Percentiles rank a stretch among this genome's conserved stretches.
These are phyloP conservation scores for Arthrinium phaeospermum DNA, from an alignment of 2,329 filamentous ascomycete species.

Conservation along the genomic window DNA sequence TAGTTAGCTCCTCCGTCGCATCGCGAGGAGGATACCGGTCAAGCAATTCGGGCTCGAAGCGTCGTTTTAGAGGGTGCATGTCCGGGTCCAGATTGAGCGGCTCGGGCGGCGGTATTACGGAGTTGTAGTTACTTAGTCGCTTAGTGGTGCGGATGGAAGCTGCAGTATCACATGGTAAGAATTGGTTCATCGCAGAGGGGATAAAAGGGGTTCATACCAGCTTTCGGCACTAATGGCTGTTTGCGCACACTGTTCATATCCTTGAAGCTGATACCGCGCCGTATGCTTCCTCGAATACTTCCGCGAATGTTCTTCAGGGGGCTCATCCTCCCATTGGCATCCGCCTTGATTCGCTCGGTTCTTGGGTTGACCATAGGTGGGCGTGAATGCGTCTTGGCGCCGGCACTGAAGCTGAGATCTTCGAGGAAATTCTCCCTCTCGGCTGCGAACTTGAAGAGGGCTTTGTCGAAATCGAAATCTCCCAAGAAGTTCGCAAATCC, in stretches of 20 bases:
- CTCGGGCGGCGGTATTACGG: constrained; percentile 92
- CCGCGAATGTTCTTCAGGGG: constrained; percentile 65
- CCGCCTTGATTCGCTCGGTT: constrained; percentile 80
- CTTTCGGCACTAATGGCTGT: constrained; percentile 76
- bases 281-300: constrained; percentile 80
- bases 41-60: constrained; percentile 94
- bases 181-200: background rate
- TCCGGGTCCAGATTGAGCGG: constrained; percentile 87
- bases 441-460: constrained; percentile 91
- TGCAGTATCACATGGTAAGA: constrained; percentile 34
- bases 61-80: constrained; percentile 93
- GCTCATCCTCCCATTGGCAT: constrained; percentile 60
- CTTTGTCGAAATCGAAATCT: constrained; percentile 93
- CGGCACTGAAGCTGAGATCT: constrained; percentile 87
- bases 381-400: constrained; percentile 73
- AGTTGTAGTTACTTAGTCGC: constrained; percentile 96
- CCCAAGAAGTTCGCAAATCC: constrained; percentile 47
- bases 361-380: constrained; percentile 78
- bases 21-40: constrained; percentile 90
- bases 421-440: constrained; percentile 93
- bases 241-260: constrained; percentile 96
- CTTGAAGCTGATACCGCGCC: constrained; percentile 87
- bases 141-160: constrained; percentile 78
- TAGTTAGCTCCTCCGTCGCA: constrained; percentile 78
- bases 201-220: constrained; percentile 57